These are phyloP conservation scores for Phylloporus scabripes DNA, from an alignment of 768 basidiomycete species.

Conservation along the genomic window DNA sequence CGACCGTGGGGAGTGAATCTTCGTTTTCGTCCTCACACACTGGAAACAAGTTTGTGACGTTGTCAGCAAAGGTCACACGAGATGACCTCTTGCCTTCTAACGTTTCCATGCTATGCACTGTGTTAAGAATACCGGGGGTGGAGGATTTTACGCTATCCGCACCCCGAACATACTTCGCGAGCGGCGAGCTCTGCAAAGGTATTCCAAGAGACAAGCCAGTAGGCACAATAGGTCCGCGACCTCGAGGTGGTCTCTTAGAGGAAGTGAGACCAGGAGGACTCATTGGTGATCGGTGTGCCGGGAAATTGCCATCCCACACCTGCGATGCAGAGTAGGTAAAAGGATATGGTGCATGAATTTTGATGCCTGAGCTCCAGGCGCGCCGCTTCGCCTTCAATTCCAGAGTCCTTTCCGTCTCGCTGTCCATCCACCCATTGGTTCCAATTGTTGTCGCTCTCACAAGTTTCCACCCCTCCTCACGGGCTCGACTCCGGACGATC, in stretches of 20 bases:
- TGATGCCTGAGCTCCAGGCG: constrained; percentile 58
- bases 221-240: constrained; percentile 23
- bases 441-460: constrained; percentile 27
- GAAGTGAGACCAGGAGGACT: constrained; percentile 21
- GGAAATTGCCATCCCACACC: constrained; percentile 16
- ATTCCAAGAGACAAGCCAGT: constrained; percentile 43
- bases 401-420: constrained; percentile 34
- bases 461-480: constrained; percentile 36
- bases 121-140: constrained; percentile 12
- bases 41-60: constrained; percentile 23
- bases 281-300: neutral
- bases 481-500: constrained; percentile 38
- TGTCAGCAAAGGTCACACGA: constrained; percentile 16
- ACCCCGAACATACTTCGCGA: constrained; percentile 38
- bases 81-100: constrained; percentile 12
- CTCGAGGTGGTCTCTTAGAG: neutral
- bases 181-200: constrained; percentile 47
- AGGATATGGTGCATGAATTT: constrained; percentile 31
- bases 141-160: constrained; percentile 33
- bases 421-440: constrained; percentile 25
- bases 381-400: constrained; percentile 56
- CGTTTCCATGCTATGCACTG: constrained; percentile 11
- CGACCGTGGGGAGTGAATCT: constrained; percentile 28
- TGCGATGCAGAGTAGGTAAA: constrained; percentile 1
- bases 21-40: constrained; percentile 30